Evolutionary conservation across 345 rosid genomes (phyloP).

Genomic region (Luvunga scandens): DNA sequence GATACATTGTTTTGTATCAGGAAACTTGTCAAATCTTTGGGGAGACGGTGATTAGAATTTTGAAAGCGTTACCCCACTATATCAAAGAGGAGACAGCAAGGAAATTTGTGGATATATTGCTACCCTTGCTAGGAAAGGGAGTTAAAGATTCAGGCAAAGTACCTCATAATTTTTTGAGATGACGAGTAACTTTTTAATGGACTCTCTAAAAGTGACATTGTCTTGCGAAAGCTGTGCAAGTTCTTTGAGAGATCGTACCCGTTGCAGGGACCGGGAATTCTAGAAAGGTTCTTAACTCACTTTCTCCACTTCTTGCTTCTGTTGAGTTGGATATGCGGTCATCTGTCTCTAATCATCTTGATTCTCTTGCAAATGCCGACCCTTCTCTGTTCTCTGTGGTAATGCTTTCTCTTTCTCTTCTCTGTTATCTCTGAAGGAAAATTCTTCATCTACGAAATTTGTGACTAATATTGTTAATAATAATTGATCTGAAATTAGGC

Average conservation of each 20-base stretch:
- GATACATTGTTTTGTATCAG: conserved; percentile 30
- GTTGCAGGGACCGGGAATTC: conserved; percentile 43
- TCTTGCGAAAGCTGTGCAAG: conserved; percentile 48
- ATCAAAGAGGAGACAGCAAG: conserved; percentile 42
- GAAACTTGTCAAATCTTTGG: conserved; percentile 64
- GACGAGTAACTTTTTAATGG: not conserved
- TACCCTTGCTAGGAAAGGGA: conserved; percentile 54
- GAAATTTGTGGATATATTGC: conserved; percentile 66
- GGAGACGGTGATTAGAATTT: conserved; percentile 56
- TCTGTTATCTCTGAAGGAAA: not conserved
- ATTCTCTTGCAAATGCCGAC: conserved; percentile 60
- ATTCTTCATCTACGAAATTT: conserved; percentile 16
- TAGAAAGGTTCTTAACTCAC: conserved; percentile 41
- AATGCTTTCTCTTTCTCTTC: conserved; percentile 18
- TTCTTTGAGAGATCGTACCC: conserved; percentile 58
- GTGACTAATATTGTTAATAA: conserved; percentile 6
- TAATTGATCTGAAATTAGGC: conserved; percentile 50
- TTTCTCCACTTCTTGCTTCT: conserved; percentile 68
- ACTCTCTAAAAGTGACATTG: not conserved
- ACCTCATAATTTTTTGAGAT: not conserved
- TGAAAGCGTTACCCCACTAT: conserved; percentile 63
- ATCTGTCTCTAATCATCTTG: conserved; percentile 66
- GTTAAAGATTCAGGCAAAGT: conserved; percentile 55
- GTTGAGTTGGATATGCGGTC: conserved; percentile 57
- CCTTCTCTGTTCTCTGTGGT: conserved; percentile 60